Percentiles rank a stretch among this genome's conserved stretches.
Evolutionary conservation across 306 rosid genomes (phyloP).

Genomic region (Glycine tomentella): DNA sequence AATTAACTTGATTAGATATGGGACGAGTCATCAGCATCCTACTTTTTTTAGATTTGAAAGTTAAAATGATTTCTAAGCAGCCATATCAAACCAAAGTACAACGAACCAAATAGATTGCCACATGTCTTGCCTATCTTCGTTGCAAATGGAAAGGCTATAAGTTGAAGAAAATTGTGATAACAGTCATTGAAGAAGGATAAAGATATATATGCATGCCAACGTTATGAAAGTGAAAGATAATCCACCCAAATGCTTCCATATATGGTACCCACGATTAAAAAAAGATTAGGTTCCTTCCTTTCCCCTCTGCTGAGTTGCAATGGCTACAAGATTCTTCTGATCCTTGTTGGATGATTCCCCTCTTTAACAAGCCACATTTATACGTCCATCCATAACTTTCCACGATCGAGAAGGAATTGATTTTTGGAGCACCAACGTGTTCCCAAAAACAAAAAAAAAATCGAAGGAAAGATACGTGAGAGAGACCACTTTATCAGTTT

Average conservation of each 20-base stretch:
- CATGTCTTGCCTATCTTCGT: neutral
- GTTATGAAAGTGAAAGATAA: neutral
- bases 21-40: neutral
- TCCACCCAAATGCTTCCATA: neutral
- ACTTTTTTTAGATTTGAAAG: neutral
- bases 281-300: neutral
- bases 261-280: neutral
- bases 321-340: neutral
- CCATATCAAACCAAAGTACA: neutral
- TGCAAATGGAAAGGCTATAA: neutral
- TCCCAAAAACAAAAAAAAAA: too few relatives aligned
- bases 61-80: neutral
- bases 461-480: too few relatives aligned
- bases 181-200: neutral
- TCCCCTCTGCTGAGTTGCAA: neutral
- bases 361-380: neutral
- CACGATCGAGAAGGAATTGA: neutral
- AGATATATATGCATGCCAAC: neutral
- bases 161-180: neutral
- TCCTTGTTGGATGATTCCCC: neutral
- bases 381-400: neutral
- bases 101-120: neutral
- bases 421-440: neutral
- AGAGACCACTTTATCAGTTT: too few relatives aligned
- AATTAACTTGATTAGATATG: neutral